Evolutionary conservation across 176 grass and related monocot species (phyloP), one percentile per base, ranked within the genome.

Genomic region (Avena eriantha): DNA sequence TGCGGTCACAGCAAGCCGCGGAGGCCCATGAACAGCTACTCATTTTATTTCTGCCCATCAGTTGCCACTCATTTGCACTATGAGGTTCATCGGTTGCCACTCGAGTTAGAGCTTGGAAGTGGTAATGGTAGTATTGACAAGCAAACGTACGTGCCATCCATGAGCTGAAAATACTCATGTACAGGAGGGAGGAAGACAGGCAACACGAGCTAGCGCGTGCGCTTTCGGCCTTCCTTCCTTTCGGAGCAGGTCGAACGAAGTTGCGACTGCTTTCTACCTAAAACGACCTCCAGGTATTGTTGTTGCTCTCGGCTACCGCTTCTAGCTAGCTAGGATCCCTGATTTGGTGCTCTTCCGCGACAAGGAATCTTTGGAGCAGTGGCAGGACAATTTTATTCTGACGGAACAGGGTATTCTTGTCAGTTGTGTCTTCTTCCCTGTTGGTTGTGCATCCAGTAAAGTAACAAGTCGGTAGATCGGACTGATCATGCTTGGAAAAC

Each of bases 311-410:
- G 35, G 69, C 77, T 76, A 76, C 19, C 21, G 50, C 58, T 68
- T 63, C 50, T 66, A 50, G 4, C 16, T 55, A 66, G 63, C 63
- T 88, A 81, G 61, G 81, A 88, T 85, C 69, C 77, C 61, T 88
- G 81, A 88, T 81, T 50, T 61, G 77, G 69, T 64, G 69, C 69
- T 81, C 76, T 81, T 77, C 83, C 21, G 71, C 54, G 70, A 81
- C 78, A 81, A 84, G 12, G 90, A 85, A 91, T 88, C 77, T 91
- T 81, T 81, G 77, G 36, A 35, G 60, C 81, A 81, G 86, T 88
- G 81, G 50, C 51, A 4, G 16, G 59, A 34, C 77, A 59, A 54
- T 47, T 63, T 79, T 88, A 1, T 65, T 85, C 85, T 85, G 69
- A 77, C 82, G 84, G 77, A 85, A 85, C 55, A 70, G 71, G 71